These are phyloP conservation scores for Rhodotorula kratochvilovae DNA, from an alignment of 768 basidiomycete genomes.

Conservation along the genomic window DNA sequence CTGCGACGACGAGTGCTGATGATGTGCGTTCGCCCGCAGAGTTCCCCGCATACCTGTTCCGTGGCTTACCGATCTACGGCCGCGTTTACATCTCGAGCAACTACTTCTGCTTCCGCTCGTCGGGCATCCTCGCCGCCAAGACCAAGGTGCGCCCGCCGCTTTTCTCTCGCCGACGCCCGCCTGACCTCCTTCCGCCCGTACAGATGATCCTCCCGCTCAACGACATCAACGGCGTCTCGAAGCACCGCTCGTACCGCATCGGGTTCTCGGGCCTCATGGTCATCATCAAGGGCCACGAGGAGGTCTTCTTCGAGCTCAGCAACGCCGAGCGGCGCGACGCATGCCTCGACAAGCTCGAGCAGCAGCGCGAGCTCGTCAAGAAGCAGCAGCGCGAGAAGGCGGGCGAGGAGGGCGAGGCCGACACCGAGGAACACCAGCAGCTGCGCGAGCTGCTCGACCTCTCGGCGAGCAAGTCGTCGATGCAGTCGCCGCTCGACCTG, in stretches of 20 bases:
- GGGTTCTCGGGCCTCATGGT: slow-evolving; percentile 84
- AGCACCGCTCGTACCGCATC: slow-evolving; percentile 79
- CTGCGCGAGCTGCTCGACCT: slow-evolving; percentile 81
- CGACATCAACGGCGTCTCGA: slow-evolving; percentile 79
- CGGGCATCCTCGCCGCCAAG: slow-evolving; percentile 67
- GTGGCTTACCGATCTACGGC: slow-evolving; percentile 83
- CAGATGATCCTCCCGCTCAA: slow-evolving; percentile 93
- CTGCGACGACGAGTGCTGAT: too few relatives aligned
- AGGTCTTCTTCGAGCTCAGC: slow-evolving; percentile 91
- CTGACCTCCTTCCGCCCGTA: neutral
- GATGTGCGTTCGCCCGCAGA: slow-evolving; percentile 62
- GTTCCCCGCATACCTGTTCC: slow-evolving; percentile 82
- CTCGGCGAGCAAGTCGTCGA: slow-evolving; percentile 52
- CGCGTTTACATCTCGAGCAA: slow-evolving; percentile 85
- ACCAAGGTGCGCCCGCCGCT: slow-evolving; percentile 64
- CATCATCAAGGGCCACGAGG: slow-evolving; percentile 92
- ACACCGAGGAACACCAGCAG: slow-evolving; percentile 61
- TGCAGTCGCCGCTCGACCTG: slow-evolving; percentile 15
- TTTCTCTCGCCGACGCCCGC: slow-evolving; percentile 5
- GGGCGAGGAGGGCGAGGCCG: slow-evolving; percentile 47
- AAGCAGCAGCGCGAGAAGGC: slow-evolving; percentile 48
- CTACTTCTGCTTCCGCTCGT: slow-evolving; percentile 91
- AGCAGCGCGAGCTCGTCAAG: slow-evolving; percentile 70
- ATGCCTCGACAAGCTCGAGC: slow-evolving; percentile 69
- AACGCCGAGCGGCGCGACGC: slow-evolving; percentile 73